phyloP scores from a whole-genome alignment of 2,329 filamentous ascomycete genomes.

The Hypoxylon sp. region DNA sequence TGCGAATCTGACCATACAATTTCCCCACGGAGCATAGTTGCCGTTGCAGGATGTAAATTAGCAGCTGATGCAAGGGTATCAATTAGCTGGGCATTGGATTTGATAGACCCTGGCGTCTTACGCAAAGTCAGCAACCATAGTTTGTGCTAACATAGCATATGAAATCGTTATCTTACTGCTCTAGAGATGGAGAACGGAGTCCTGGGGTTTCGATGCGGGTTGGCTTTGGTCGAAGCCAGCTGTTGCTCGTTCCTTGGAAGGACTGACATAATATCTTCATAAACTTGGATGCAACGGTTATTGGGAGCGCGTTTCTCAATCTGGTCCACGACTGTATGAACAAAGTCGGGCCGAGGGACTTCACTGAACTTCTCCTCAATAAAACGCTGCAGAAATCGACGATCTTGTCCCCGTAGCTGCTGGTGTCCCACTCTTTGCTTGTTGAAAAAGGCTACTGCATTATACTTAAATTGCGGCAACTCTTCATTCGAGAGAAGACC shows the following conservation, averaged over 20 bases:
- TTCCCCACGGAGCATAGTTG: constrained; percentile 12
- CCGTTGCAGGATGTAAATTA: not conserved
- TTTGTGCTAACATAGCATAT: not conserved
- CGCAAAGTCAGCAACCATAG: constrained; percentile 3
- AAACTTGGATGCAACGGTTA: constrained; percentile 23
- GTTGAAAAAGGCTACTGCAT: not conserved
- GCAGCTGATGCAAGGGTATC: constrained; percentile 29
- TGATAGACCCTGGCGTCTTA: constrained; percentile 23
- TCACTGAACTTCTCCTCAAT: constrained; percentile 15
- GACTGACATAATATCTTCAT: constrained; percentile 25
- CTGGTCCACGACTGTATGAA: not conserved
- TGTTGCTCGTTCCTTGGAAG: not conserved
- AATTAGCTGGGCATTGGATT: constrained; percentile 40
- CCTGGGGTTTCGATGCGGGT: not conserved
- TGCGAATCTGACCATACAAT: constrained; percentile 28
- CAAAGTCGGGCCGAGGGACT: not conserved
- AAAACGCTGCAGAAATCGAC: not conserved
- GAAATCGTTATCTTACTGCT: constrained; percentile 17
- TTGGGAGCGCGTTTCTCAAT: constrained; percentile 10
- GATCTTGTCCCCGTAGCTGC: not conserved
- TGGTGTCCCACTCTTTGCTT: not conserved
- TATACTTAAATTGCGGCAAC: constrained; percentile 9
- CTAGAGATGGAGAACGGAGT: constrained; percentile 37
- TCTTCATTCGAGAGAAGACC: constrained; percentile 21
- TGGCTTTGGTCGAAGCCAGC: not conserved